Base-by-base conservation (phyloP, 2,329 filamentous ascomycete genomes). In the Trichoderma guizhouense region DNA sequence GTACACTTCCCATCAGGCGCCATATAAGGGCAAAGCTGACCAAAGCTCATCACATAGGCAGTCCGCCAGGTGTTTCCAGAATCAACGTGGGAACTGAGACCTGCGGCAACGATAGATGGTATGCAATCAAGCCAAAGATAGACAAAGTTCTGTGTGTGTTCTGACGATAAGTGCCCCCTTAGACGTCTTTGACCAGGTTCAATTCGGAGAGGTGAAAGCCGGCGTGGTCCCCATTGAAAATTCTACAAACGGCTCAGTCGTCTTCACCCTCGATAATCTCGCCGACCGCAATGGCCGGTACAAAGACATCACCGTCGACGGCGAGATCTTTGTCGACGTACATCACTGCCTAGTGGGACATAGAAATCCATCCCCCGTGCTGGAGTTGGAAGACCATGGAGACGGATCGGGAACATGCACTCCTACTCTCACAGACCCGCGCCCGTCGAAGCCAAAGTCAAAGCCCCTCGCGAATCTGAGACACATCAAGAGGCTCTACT, bases 151-250 rank as follows among this genome's bases (percentile, higher is more conserved):
- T 53, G 18, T 28, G 5, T 15, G 6, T 12, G 7, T n/a, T 28
- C 66, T 34, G 15, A 57, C 39, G n/a, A 39, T n/a, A 32, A 9
- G 28, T 14, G 12, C 58, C 21, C 7, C 28, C 15, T 9, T 55
- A 91, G 93, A 96, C 79, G 90, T 97, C 76, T 97, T 98, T 81
- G 86, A 90, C 65, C 87, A 90, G 18, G 92, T 97, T 7, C 93
- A 97, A 78, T 85, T 86, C 47, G 87, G 88, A 72, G 79, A 84
- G 58, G 89, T 89, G 0, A 82, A 87, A 67, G 91, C 91, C 71
- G 96, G 95, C 75, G 92, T 98, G 36, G 92, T 98, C 2, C 96
- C 96, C 7, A 95, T 97, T 82, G 95, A 98, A 80, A 99, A 99
- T 84, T 97, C 93, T 53, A 95, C 93, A 79, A 97, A 98, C 81